These are phyloP conservation scores for Bolboschoenoplectus hybrid DNA, from an alignment of 202 grass and related monocot species.

Conservation along the genomic window DNA sequence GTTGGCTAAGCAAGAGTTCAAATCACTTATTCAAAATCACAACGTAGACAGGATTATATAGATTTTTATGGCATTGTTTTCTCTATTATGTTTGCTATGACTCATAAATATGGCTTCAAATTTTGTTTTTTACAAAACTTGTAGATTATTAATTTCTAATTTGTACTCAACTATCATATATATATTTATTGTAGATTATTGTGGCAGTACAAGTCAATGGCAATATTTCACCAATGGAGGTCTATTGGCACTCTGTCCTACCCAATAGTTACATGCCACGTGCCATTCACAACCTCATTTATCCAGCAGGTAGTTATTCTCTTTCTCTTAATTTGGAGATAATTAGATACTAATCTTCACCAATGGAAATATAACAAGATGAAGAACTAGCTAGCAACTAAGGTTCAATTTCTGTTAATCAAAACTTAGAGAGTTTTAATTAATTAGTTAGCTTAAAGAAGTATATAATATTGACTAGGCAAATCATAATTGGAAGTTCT, in stretches of 20 bases:
- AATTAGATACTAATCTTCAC: neutral
- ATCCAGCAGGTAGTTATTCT: neutral
- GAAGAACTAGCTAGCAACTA: too few relatives aligned
- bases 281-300: neutral
- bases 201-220: neutral
- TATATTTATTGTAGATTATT: neutral
- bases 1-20: too few relatives aligned
- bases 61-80: too few relatives aligned
- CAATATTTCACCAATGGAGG: neutral
- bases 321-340: neutral
- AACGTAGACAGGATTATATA: too few relatives aligned
- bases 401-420: too few relatives aligned
- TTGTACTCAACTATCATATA: neutral
- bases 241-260: neutral
- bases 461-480: too few relatives aligned
- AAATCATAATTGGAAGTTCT: too few relatives aligned
- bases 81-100: too few relatives aligned
- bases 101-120: neutral
- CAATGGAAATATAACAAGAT: too few relatives aligned
- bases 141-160: neutral
- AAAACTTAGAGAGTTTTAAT: too few relatives aligned
- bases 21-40: too few relatives aligned
- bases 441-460: too few relatives aligned
- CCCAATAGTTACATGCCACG: neutral
- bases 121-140: neutral